Percentiles rank a stretch among this genome's conserved stretches.
Conservation (phyloP, 2,329 filamentous ascomycete species). For the Colletotrichum sojae region DNA sequence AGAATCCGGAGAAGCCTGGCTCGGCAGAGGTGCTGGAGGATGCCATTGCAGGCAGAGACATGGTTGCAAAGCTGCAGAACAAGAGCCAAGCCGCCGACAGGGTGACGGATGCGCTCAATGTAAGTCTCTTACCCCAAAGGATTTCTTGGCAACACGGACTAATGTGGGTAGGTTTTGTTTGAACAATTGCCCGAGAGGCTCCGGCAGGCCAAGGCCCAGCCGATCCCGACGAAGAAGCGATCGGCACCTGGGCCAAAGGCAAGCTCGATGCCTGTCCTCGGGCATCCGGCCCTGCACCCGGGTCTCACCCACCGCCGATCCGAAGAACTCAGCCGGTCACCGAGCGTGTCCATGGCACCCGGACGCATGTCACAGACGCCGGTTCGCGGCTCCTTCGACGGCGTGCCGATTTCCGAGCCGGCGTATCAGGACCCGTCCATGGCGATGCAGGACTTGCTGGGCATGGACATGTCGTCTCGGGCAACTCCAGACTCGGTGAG, state of each 20-base stretch:
- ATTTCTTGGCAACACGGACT: neutral
- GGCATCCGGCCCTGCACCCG: conserved; percentile 48
- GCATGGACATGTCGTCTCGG: conserved; percentile 60
- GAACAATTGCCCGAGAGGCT: conserved; percentile 84
- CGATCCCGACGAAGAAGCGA: conserved; percentile 67
- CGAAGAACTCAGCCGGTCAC: conserved; percentile 51
- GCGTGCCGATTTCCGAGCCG: conserved; percentile 48
- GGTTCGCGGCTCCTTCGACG: conserved; percentile 52
- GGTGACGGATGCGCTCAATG: conserved; percentile 83
- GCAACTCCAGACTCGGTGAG: conserved; percentile 61
- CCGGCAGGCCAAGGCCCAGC: conserved; percentile 62
- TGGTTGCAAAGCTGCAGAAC: conserved; percentile 83
- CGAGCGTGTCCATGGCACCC: conserved; percentile 44
- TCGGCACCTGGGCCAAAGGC: conserved; percentile 63
- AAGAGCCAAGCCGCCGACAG: conserved; percentile 91
- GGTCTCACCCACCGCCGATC: conserved; percentile 52
- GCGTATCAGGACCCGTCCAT: conserved; percentile 55
- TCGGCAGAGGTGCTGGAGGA: conserved; percentile 87
- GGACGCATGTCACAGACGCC: conserved; percentile 42
- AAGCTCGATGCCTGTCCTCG: conserved; percentile 47
- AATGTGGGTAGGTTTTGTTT: conserved; percentile 76
- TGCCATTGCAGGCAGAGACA: conserved; percentile 86
- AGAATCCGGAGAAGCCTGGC: conserved; percentile 82
- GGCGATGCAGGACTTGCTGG: conserved; percentile 59
- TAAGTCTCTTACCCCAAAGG: conserved; percentile 58